Evolutionary conservation across 2,329 filamentous ascomycete species (phyloP).

Genomic region (Calcarisporium arbuscula): DNA sequence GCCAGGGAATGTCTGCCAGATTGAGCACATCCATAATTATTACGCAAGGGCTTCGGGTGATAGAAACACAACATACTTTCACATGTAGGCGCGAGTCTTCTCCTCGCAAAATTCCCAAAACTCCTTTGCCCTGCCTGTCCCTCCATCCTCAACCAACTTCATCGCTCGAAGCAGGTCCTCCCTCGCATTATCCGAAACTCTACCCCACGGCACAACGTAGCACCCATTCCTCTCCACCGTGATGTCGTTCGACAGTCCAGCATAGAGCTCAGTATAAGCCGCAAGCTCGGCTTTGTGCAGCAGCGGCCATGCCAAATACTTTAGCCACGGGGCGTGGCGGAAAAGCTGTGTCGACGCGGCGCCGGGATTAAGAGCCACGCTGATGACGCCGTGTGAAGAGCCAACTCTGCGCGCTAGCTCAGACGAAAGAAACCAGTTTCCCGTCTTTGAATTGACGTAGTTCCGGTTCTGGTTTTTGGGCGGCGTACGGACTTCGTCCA

Average conservation of each 20-base stretch:
- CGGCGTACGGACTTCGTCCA: conserved; percentile 14
- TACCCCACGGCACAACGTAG: conserved; percentile 24
- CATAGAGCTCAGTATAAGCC: conserved; percentile 35
- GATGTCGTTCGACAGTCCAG: conserved; percentile 31
- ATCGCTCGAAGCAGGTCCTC: conserved; percentile 22
- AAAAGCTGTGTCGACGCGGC: conserved; percentile 22
- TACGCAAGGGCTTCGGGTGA: no score
- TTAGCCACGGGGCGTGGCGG: conserved; percentile 10
- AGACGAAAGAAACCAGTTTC: conserved; percentile 24
- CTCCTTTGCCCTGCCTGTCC: conserved; percentile 16
- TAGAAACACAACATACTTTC: no score
- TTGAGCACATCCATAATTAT: no score
- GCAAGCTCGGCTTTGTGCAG: conserved; percentile 25
- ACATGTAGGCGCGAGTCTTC: conserved; percentile 6
- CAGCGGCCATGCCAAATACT: conserved; percentile 17
- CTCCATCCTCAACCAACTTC: conserved; percentile 17
- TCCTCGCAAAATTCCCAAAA: conserved; percentile 24
- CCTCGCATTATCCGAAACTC: conserved; percentile 13
- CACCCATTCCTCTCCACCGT: conserved; percentile 21
- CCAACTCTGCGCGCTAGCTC: conserved; percentile 22
- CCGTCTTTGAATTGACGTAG: conserved; percentile 27
- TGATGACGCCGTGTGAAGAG: conserved; percentile 19
- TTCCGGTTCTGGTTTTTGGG: conserved; percentile 18
- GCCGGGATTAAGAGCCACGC: conserved; percentile 27
- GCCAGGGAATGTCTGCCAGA: no score